Base-by-base conservation (phyloP, 2,329 filamentous ascomycete genomes). In the Tricladium varicosporioides region DNA sequence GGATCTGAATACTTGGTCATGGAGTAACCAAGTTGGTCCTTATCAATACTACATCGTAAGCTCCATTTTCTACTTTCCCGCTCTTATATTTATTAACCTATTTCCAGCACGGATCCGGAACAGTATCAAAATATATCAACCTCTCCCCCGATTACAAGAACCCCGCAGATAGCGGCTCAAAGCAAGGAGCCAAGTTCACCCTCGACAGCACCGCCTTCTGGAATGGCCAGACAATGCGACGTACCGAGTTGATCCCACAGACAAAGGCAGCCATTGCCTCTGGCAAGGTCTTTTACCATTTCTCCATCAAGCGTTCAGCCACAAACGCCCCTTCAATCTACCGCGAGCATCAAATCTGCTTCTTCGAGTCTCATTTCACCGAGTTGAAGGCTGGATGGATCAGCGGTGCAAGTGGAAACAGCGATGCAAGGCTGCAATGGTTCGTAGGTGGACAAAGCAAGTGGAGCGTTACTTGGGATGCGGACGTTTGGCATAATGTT, bases 231-330 rank as follows among this genome's bases (percentile, higher is more conserved):
- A 82, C 72, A 48, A 90, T 90, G 87, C 83, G 86, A 69, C 80
- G 87, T 51, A 89, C 85, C 0, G 88, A 91, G 73, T 75, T 91
- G 59, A 91, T 91, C 63, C 86, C 87, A 5, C 84, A 89, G 73
- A 88, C 86, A 0, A 80, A 71, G 2, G 82, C 82, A 0, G 77
- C 83, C 59, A 86, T 90, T 70, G 85, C 84, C 64, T 67, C 72
- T 16, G 86, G 86, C 36, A 84, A 82, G 51, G 80, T 88, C 33
- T 87, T 78, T 73, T 90, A 90, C 72, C 87, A 90, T 71, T 89
- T 89, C 73, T 84, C 80, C 55, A 79, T 90, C 63, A 83, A 80
- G 76, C 77, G 82, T 47, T 76, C 73, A n/a, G 76, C 74, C 46
- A 77, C 73, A 15, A 88, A 89, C 66, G 75, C 84, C 0, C 87